A percentile compares a stretch with the other conserved stretches of the same genome.
Conservation (phyloP, 352 stramenopile genomes). For the Aphanomyces stellatus region DNA sequence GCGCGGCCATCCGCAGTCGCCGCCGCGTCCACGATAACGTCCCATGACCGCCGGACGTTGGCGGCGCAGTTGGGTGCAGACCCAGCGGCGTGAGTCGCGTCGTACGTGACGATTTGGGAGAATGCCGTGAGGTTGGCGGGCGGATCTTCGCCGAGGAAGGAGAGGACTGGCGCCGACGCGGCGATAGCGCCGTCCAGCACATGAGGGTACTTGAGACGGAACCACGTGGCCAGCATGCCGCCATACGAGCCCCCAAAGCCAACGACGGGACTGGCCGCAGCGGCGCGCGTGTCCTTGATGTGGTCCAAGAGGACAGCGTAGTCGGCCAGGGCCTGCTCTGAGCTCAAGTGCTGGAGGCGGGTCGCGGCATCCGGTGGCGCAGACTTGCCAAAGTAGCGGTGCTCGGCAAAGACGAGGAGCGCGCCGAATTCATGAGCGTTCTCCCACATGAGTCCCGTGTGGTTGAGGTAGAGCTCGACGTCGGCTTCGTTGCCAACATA, state of each 20-base stretch:
- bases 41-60: constrained; percentile 21
- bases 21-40: constrained; percentile 17
- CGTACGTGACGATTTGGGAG: constrained; percentile 24
- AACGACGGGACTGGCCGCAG: constrained; percentile 40
- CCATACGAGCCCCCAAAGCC: constrained; percentile 73
- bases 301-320: constrained; percentile 45
- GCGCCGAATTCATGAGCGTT: constrained; percentile 52
- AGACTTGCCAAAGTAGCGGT: constrained; percentile 73
- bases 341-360: constrained; percentile 17
- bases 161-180: constrained; percentile 47
- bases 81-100: background rate
- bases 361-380: constrained; percentile 29
- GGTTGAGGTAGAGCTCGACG: constrained; percentile 53
- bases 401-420: constrained; percentile 64
- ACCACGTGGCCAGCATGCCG: constrained; percentile 65
- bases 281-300: constrained; percentile 33
- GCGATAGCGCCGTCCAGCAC: constrained; percentile 56
- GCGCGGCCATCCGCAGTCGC: constrained; percentile 22
- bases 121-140: constrained; percentile 34
- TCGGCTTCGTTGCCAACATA: constrained; percentile 68
- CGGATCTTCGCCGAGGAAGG: constrained; percentile 39
- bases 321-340: constrained; percentile 53
- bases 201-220: constrained; percentile 65
- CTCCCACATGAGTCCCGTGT: constrained; percentile 68
- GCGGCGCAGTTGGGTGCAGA: too few relatives aligned